Base-by-base conservation (phyloP, 2,329 filamentous ascomycete genomes). In the Colletotrichum orchidophilum region DNA sequence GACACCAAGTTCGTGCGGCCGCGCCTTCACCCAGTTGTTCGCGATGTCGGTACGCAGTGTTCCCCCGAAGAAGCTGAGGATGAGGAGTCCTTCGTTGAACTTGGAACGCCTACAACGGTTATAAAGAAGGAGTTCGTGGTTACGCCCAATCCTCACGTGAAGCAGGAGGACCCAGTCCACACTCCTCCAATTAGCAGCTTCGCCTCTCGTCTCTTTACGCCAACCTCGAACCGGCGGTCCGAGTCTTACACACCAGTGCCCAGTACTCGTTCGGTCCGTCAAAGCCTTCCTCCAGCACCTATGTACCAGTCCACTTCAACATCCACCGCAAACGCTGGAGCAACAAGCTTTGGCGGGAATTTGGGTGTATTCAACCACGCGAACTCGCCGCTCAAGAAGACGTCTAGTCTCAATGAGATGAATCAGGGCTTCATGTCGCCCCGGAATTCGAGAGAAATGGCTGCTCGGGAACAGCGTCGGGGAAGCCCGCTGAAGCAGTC, bases 1-100 rank as follows among this genome's bases (percentile, higher is more conserved):
- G 94, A 98, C 79, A 94, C 91, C 75, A 99, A 99, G 83, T 98
- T 93, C 78, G 96, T 99, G 1, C 94, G 97, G 77, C 96, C 96
- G 2, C 88, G 92, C 12, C 89, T 97, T n/a, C 93, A 97, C 75
- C 93, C 93, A 8, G 86, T 93, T 5, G 93, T 97, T 74, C 83
- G 88, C 64, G 88, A 90, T 90, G 94, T 96, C 1, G 93, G 90
- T 6, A 96, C 93, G 1, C 96, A 98, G 80, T 92, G 92, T 70
- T 90, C 89, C 49, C 81, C 82, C 55, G 84, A 87, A 18, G 81
- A 84, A 9, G 81, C 81, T 9, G 76, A 79, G 8, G 81, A 83
- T 39, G 78, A 80, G 8, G 78, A 81, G 46, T 86, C 86, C 49
- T 81, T 82, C 66, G 83, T 90, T 24, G 80, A 82, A 65, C 66